Conservation (phyloP, 2,329 filamentous ascomycete species). For the Verticillium nubilum region DNA sequence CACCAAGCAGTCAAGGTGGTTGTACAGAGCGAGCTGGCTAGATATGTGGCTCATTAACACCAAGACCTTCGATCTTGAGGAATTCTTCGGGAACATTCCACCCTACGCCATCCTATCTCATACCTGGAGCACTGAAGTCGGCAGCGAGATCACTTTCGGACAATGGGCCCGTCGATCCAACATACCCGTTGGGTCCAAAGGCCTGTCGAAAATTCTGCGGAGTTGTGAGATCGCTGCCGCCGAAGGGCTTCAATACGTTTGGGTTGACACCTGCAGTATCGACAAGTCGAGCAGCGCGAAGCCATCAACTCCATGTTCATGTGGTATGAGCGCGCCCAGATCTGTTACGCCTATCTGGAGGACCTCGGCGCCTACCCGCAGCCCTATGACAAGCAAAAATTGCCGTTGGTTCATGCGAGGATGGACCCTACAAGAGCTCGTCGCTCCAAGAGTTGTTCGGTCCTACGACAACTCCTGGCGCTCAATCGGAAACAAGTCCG, state of each 20-base stretch:
- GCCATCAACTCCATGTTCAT: conserved; percentile 16
- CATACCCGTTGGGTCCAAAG: not conserved
- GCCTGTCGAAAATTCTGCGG: conserved; percentile 8
- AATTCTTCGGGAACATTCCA: conserved; percentile 1
- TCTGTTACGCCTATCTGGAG: conserved; percentile 13
- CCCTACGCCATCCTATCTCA: conserved; percentile 17
- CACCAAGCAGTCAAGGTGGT: not conserved
- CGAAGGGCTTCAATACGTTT: conserved; percentile 5
- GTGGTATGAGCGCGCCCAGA: conserved; percentile 20
- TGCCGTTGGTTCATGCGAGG: conserved; percentile 32
- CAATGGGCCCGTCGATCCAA: not conserved
- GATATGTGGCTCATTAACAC: conserved; percentile 3
- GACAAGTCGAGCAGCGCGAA: conserved; percentile 14
- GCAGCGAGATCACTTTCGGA: conserved; percentile 4
- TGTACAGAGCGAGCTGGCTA: not conserved
- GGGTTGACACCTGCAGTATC: conserved; percentile 18
- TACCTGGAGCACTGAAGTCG: conserved; percentile 13
- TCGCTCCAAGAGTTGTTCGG: conserved; percentile 32
- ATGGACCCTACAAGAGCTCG: conserved; percentile 62
- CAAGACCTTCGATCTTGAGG: not conserved
- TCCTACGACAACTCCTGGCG: conserved; percentile 25
- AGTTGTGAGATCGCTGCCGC: conserved; percentile 1
- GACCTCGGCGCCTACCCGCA: conserved; percentile 3
- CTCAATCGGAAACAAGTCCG: conserved; percentile 15
- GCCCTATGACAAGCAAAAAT: not conserved